Evolutionary conservation across 1,284 basidiomycete genomes (phyloP), one percentile per base, ranked within the genome.

Genomic region (Moesziomyces antarcticus): DNA sequence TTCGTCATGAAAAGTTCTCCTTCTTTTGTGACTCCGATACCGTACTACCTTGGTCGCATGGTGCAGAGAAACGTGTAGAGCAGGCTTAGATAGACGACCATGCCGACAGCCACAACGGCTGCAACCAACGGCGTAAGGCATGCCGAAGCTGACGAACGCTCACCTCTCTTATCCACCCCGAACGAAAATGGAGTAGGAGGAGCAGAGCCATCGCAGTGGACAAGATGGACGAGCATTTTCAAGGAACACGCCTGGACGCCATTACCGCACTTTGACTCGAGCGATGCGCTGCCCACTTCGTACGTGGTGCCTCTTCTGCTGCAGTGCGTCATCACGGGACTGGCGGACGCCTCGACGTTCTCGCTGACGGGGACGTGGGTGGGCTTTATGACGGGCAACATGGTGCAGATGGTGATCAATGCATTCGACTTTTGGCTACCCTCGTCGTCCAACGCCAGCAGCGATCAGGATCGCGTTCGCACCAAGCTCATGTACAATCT

Each of bases 301-400:
- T 72, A 67, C 42, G 14, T 72, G 4, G 55, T 52, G 5, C 69
- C 73, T 0, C 50, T 75, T 24, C 30, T 65, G 5, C 58, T 75
- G 1, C 73, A 75, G 37, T 75, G 73, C 50, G 8, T 72, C 43
- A 72, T 73, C 37, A 60, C 69, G 1, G 73, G 73, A 3, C 51
- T 75, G 5, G 63, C 69, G 1, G 73, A 75, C 56, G 58, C 69
- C 3, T 54, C 55, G 27, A 58, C 60, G 6, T 75, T 58, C 53
- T 50, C 55, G 5, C 53, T 65, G 13, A 73, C 69, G 2, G 37
- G 57, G 21, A 68, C 59, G 0, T 75, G 73, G 73, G 53, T 75
- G 3, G 73, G 73, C 30, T 75, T 75, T 35, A 72, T 73, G 73
- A 73, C 73, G 3, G 73, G 73, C 24, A 75, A 73, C 47, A 43